phyloP scores from a whole-genome alignment of 352 stramenopile species.

The Thalassiosira sp. region DNA sequence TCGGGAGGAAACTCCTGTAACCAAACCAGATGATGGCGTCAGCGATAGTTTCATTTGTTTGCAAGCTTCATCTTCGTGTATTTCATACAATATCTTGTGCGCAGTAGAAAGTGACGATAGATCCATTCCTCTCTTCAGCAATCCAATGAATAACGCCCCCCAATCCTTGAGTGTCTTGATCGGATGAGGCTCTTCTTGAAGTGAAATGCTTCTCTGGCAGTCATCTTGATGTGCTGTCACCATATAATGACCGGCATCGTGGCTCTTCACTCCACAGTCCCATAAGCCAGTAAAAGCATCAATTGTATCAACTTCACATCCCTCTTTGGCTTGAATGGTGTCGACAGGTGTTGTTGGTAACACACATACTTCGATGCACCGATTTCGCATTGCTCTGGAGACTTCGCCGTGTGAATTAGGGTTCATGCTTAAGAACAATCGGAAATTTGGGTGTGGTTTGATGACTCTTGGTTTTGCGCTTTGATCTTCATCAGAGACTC shows the following conservation, averaged over 20 bases:
- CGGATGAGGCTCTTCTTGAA: conserved; percentile 50
- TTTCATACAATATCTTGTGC: conserved; percentile 55
- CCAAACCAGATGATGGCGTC: conserved; percentile 37
- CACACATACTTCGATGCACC: conserved; percentile 97
- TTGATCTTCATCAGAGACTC: conserved; percentile 90
- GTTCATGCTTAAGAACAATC: conserved; percentile 99
- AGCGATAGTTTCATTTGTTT: conserved; percentile 8
- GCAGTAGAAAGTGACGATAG: conserved; percentile 41
- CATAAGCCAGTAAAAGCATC: conserved; percentile 55
- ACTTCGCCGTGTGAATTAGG: conserved; percentile 92
- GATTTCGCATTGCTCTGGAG: conserved; percentile 99
- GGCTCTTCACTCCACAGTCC: conserved; percentile 46
- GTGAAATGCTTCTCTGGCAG: conserved; percentile 38
- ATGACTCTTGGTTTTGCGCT: conserved; percentile 92
- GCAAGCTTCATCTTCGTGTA: conserved; percentile 17
- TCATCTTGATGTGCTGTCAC: conserved; percentile 48
- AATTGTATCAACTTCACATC: conserved; percentile 38
- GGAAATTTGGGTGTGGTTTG: conserved; percentile 96
- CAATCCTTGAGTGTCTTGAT: conserved; percentile 61
- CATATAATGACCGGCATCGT: conserved; percentile 50
- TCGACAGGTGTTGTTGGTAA: conserved; percentile 39
- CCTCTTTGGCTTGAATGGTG: conserved; percentile 9
- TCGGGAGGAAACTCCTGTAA: conserved; percentile 44
- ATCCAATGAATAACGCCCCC: conserved; percentile 46
- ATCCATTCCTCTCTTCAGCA: conserved; percentile 56